Evolutionary conservation across 345 rosid species (phyloP).

Genomic region (Salix koriyanagi): DNA sequence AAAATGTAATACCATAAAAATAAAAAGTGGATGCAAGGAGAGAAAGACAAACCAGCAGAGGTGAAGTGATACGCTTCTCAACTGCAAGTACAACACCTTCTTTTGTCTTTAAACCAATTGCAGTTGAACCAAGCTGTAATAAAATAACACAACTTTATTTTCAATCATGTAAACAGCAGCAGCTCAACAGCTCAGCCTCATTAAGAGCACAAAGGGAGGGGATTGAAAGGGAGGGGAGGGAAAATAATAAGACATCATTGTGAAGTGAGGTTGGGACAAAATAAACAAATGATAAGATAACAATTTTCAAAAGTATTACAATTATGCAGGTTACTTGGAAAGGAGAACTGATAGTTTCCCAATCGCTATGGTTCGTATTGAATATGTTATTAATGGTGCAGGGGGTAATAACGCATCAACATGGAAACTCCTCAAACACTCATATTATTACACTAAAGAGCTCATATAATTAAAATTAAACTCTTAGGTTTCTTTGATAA

Average conservation of each 20-base stretch:
- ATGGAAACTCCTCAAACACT: background rate
- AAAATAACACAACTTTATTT: constrained; percentile 1
- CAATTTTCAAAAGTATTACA: background rate
- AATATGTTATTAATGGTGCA: too few species aligned
- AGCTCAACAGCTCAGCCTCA: background rate
- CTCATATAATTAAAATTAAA: too few species aligned
- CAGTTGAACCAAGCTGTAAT: constrained; percentile 90
- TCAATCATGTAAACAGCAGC: background rate
- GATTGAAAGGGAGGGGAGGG: background rate
- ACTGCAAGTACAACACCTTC: constrained; percentile 98
- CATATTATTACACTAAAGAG: background rate
- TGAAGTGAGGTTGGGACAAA: background rate
- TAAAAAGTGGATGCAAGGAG: background rate
- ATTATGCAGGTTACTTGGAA: background rate
- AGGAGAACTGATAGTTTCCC: background rate
- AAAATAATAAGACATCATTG: background rate
- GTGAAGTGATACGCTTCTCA: constrained; percentile 94
- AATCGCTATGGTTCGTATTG: background rate
- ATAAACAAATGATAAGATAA: background rate
- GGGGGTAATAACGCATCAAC: background rate
- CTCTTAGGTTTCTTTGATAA: too few species aligned
- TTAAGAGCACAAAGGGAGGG: background rate
- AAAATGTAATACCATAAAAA: background rate
- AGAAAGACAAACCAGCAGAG: constrained; percentile 56
- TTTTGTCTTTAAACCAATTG: constrained; percentile 87